Percentiles rank a stretch among this genome's conserved stretches.
Evolutionary conservation across 1,284 basidiomycete species (phyloP).

Genomic region (Leccinum fallax): DNA sequence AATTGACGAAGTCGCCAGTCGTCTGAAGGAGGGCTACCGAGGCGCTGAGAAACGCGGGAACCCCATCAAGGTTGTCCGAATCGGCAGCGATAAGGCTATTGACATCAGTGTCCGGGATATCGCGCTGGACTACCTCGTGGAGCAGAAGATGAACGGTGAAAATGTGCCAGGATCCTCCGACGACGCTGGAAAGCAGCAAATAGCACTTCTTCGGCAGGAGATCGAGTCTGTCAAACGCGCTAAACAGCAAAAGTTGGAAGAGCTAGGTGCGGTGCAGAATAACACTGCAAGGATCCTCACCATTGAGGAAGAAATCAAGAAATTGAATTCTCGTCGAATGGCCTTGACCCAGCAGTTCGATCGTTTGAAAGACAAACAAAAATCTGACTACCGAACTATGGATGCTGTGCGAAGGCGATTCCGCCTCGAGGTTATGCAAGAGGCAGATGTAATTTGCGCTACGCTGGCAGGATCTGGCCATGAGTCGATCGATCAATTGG

Average conservation of each 20-base stretch:
- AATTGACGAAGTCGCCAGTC: slow-evolving; percentile 93
- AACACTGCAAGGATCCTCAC: slow-evolving; percentile 50
- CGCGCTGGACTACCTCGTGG: slow-evolving; percentile 85
- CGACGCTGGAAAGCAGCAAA: slow-evolving; percentile 60
- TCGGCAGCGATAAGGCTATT: slow-evolving; percentile 82
- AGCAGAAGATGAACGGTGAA: slow-evolving; percentile 66
- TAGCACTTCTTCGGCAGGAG: slow-evolving; percentile 63
- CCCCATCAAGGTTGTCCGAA: slow-evolving; percentile 82
- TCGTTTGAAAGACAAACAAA: slow-evolving; percentile 79
- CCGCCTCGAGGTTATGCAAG: slow-evolving; percentile 76
- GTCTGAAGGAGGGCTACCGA: slow-evolving; percentile 80
- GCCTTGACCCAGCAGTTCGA: slow-evolving; percentile 73
- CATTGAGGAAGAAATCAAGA: slow-evolving; percentile 70
- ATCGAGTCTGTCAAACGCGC: slow-evolving; percentile 67
- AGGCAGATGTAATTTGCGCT: slow-evolving; percentile 93
- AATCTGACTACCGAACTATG: slow-evolving; percentile 70
- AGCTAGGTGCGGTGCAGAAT: slow-evolving; percentile 55
- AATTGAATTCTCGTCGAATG: slow-evolving; percentile 66
- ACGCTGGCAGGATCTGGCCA: slow-evolving; percentile 95
- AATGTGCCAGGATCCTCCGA: slow-evolving; percentile 43
- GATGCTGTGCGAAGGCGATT: slow-evolving; percentile 79
- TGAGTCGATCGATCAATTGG: slow-evolving; percentile 80
- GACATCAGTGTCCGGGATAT: slow-evolving; percentile 86
- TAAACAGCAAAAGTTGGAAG: slow-evolving; percentile 65
- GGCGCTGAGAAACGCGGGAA: slow-evolving; percentile 57